These are phyloP conservation scores for Plantago rigida DNA, from an alignment of 305 asterid genomes.

Conservation along the genomic window DNA sequence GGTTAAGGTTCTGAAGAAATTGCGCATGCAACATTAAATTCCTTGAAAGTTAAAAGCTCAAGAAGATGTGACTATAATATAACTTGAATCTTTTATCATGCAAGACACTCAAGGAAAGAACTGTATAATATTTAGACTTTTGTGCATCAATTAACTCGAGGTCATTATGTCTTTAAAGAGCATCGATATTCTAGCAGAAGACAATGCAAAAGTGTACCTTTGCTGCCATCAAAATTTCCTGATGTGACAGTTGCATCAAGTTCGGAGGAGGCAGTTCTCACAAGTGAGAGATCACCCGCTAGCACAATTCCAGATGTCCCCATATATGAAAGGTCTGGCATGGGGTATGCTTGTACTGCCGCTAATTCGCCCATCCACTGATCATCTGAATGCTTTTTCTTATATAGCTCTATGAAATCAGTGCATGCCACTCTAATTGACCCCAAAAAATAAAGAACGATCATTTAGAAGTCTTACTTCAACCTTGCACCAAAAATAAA, in stretches of 20 bases:
- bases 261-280: slow-evolving; percentile 40
- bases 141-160: not conserved
- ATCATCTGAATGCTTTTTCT: slow-evolving; percentile 63
- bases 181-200: not conserved
- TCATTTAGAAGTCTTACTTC: no score
- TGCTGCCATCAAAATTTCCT: slow-evolving; percentile 37
- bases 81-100: not conserved
- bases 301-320: slow-evolving; percentile 55
- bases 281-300: slow-evolving; percentile 40
- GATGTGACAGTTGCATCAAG: slow-evolving; percentile 33
- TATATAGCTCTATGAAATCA: slow-evolving; percentile 68
- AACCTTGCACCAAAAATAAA: not conserved
- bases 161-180: not conserved
- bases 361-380: slow-evolving; percentile 84
- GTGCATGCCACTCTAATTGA: slow-evolving; percentile 56
- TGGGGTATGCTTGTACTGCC: slow-evolving; percentile 58
- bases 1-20: not conserved
- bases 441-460: no score
- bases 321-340: slow-evolving; percentile 44
- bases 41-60: no score
- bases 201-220: slow-evolving; percentile 33
- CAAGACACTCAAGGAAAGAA: slow-evolving; percentile 2
- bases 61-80: no score
- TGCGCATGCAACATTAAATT: not conserved
- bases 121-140: not conserved